Evolutionary conservation across 2,329 filamentous ascomycete genomes (phyloP).

Genomic region (Botryotinia convoluta): DNA sequence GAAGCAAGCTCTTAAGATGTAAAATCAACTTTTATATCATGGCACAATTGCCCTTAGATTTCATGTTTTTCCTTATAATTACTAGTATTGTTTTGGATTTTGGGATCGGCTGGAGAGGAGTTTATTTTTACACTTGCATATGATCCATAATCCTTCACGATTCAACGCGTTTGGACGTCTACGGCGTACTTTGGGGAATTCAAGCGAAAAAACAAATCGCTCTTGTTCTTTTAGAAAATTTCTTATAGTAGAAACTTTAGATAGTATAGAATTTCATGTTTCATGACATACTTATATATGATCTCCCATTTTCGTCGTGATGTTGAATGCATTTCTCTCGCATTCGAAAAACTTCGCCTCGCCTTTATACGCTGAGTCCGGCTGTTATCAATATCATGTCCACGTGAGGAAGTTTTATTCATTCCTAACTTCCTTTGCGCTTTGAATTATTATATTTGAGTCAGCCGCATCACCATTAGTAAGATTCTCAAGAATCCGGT

Average conservation of each 20-base stretch:
- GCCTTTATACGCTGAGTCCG: neutral
- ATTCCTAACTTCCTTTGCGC: neutral
- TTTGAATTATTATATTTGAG: neutral
- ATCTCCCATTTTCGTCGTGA: neutral
- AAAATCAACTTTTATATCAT: conserved; percentile 5
- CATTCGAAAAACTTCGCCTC: neutral
- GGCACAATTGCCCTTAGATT: neutral
- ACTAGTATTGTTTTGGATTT: neutral
- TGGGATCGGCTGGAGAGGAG: neutral
- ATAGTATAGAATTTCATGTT: neutral
- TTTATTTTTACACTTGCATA: neutral
- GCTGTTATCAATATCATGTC: neutral
- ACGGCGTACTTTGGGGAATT: neutral
- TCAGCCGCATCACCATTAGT: neutral
- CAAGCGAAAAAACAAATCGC: neutral
- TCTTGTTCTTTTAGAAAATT: neutral
- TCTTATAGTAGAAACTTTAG: neutral
- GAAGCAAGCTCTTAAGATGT: conserved; percentile 18
- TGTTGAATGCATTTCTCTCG: neutral
- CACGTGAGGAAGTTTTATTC: neutral
- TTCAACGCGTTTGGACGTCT: neutral
- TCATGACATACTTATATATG: neutral
- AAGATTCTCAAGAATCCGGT: neutral
- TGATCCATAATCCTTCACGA: neutral
- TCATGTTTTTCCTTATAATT: neutral